phyloP scores from a whole-genome alignment of 352 stramenopile species.

The Phytophthora pseudosyringae region DNA sequence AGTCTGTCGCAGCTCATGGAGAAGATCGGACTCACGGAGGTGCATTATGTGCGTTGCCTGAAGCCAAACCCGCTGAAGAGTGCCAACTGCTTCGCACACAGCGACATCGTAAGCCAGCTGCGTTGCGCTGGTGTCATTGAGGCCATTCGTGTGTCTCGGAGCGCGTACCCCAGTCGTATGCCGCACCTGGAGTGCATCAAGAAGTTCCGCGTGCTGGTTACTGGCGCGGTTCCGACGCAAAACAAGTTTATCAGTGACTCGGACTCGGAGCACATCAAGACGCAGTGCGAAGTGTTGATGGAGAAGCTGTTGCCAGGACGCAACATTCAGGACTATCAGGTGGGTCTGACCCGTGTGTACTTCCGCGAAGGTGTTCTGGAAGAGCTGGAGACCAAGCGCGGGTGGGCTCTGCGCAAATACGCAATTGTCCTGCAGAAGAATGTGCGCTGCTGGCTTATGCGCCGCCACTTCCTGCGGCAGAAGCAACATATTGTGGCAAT shows the following conservation, averaged over 20 bases:
- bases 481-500: conserved; percentile 58
- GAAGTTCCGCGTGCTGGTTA: conserved; percentile 73
- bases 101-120: conserved; percentile 83
- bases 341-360: conserved; percentile 86
- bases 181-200: conserved; percentile 81
- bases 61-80: conserved; percentile 87
- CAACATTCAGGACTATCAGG: conserved; percentile 88
- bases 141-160: conserved; percentile 87
- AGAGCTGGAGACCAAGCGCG: conserved; percentile 76
- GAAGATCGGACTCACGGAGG: conserved; percentile 86
- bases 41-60: conserved; percentile 88
- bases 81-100: conserved; percentile 70
- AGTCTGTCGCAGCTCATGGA: conserved; percentile 86
- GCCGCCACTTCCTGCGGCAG: conserved; percentile 55
- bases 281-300: conserved; percentile 74
- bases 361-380: conserved; percentile 89
- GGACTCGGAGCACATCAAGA: conserved; percentile 59
- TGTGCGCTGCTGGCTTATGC: conserved; percentile 68
- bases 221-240: conserved; percentile 36
- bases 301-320: conserved; percentile 64
- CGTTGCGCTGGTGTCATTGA: conserved; percentile 88
- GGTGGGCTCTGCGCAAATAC: conserved; percentile 73
- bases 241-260: conserved; percentile 45
- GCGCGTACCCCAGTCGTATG: conserved; percentile 83
- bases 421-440: conserved; percentile 80